phyloP scores from a whole-genome alignment of 2,329 filamentous ascomycete species.

The Aplosporella prunicola region DNA sequence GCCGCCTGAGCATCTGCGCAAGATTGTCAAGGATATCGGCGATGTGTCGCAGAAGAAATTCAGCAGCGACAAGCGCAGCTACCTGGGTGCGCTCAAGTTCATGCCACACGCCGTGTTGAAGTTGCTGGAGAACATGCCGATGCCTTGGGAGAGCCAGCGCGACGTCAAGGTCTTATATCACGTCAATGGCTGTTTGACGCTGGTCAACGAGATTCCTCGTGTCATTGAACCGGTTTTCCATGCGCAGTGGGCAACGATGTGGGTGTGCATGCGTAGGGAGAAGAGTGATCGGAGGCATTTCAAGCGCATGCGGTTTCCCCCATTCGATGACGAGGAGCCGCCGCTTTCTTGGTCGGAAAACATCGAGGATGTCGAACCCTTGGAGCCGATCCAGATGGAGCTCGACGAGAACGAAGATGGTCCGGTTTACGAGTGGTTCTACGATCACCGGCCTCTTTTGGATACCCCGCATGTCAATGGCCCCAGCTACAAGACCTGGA shows the following conservation, averaged over 20 bases:
- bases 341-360: constrained; percentile 98
- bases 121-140: constrained; percentile 97
- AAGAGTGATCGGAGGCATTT: constrained; percentile 94
- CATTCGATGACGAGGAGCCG: constrained; percentile 97
- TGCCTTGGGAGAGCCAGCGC: constrained; percentile 95
- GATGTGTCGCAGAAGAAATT: constrained; percentile 99
- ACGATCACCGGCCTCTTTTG: constrained; percentile 81
- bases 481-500: constrained; percentile 94
- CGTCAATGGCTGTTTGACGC: constrained; percentile 90
- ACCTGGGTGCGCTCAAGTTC: constrained; percentile 93
- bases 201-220: constrained; percentile 92
- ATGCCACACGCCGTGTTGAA: constrained; percentile 99
- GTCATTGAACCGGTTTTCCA: constrained; percentile 98
- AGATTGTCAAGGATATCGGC: constrained; percentile 97
- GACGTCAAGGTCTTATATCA: constrained; percentile 98
- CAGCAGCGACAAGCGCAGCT: constrained; percentile 95
- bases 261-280: constrained; percentile 95
- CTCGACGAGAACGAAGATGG: constrained; percentile 88
- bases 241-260: constrained; percentile 99
- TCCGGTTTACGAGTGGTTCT: constrained; percentile 93
- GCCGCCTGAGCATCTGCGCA: constrained; percentile 95
- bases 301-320: constrained; percentile 97
- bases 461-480: constrained; percentile 94
- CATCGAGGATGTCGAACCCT: constrained; percentile 92
- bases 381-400: constrained; percentile 98